Percentiles rank a stretch among this genome's conserved stretches.
Conservation (phyloP, 352 stramenopile species). For the Peronosclerospora sorghi region DNA sequence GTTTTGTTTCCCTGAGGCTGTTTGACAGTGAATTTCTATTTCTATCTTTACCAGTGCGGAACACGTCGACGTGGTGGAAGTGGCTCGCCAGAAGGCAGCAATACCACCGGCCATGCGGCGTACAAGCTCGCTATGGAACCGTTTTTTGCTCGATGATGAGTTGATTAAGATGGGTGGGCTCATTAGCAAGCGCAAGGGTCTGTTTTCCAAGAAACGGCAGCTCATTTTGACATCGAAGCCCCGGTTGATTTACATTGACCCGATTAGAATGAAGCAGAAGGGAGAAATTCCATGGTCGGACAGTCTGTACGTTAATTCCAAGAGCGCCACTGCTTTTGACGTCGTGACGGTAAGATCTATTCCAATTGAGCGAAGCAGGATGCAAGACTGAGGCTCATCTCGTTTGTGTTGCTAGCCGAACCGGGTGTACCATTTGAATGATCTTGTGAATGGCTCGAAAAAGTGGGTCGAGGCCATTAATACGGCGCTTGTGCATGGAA, state of each 20-base stretch:
- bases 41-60: constrained; percentile 13
- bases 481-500: constrained; percentile 55
- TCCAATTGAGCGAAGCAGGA: not conserved
- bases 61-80: constrained; percentile 64
- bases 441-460: constrained; percentile 82
- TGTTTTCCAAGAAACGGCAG: constrained; percentile 85
- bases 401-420: constrained; percentile 41
- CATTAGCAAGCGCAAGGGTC: constrained; percentile 81
- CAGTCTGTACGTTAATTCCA: constrained; percentile 77
- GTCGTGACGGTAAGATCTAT: constrained; percentile 67
- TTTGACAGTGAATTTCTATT: too few relatives aligned
- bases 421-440: constrained; percentile 80
- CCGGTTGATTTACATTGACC: constrained; percentile 85
- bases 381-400: constrained; percentile 2
- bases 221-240: constrained; percentile 80
- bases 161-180: constrained; percentile 78
- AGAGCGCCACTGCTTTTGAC: constrained; percentile 76
- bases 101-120: constrained; percentile 52
- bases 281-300: constrained; percentile 82
- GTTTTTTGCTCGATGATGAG: constrained; percentile 80
- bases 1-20: not conserved
- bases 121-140: constrained; percentile 77
- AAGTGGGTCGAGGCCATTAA: constrained; percentile 87
- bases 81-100: constrained; percentile 60
- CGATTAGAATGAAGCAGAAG: constrained; percentile 86